Conservation (phyloP, 176 grass and related monocot genomes). For the Raddia guianensis region DNA sequence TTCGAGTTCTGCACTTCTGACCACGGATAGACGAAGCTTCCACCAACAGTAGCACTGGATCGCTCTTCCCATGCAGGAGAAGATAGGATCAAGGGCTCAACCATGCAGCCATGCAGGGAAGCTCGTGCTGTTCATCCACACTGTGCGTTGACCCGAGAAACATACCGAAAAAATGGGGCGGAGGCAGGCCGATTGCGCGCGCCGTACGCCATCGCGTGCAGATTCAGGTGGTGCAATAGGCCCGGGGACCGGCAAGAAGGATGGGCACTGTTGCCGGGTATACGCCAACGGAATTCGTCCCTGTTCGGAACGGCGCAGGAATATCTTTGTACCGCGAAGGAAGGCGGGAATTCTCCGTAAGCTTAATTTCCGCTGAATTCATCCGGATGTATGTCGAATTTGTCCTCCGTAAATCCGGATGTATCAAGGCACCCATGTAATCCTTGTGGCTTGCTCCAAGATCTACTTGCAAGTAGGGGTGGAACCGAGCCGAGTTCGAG, state of each 20-base stretch:
- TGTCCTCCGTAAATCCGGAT: too few relatives aligned
- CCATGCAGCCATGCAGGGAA: background rate
- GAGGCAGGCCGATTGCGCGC: conserved; percentile 8
- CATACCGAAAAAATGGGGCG: background rate
- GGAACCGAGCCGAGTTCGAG: too few relatives aligned
- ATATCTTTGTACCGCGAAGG: background rate
- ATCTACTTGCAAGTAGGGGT: too few relatives aligned
- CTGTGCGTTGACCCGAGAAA: conserved; percentile 26
- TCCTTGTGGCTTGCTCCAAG: too few relatives aligned
- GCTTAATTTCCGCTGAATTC: too few relatives aligned
- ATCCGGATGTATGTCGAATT: too few relatives aligned
- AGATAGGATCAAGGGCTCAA: background rate
- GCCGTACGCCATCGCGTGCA: conserved; percentile 28
- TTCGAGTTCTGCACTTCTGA: background rate
- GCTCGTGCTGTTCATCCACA: background rate
- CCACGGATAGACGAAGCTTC: conserved; percentile 34
- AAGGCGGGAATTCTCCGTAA: background rate
- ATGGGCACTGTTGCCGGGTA: conserved; percentile 23
- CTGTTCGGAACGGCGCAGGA: background rate
- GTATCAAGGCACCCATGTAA: too few relatives aligned
- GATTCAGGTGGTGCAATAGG: background rate
- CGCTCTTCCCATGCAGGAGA: background rate
- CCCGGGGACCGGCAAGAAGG: conserved; percentile 8
- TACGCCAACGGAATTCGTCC: background rate
- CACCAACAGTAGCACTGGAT: conserved; percentile 7